A percentile compares a stretch with the other conserved stretches of the same genome.
phyloP scores from a whole-genome alignment of 352 stramenopile species.

The Phytophthora podocarpi region DNA sequence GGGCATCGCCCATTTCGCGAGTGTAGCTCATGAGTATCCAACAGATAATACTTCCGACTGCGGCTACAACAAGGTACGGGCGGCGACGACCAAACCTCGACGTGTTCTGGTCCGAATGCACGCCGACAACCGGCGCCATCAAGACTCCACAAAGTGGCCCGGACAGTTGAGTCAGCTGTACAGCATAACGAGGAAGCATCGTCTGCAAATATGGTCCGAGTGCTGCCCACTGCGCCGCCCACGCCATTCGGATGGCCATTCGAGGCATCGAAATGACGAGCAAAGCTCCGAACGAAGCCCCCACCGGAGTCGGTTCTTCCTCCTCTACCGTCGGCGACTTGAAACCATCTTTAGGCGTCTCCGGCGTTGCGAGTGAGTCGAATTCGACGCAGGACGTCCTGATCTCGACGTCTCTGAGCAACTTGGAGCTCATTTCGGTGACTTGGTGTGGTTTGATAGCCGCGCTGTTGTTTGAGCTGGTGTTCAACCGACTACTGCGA shows the following conservation, averaged over 20 bases:
- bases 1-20: slow-evolving; percentile 44
- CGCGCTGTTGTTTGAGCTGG: no score
- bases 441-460: background rate
- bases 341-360: slow-evolving; percentile 32
- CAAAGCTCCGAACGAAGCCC: slow-evolving; percentile 38
- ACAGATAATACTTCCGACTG: slow-evolving; percentile 40
- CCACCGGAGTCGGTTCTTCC: background rate
- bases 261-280: slow-evolving; percentile 57
- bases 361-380: slow-evolving; percentile 26
- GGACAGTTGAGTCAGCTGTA: slow-evolving; percentile 61
- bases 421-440: slow-evolving; percentile 14
- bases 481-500: no score
- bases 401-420: slow-evolving; percentile 14
- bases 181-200: slow-evolving; percentile 47
- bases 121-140: slow-evolving; percentile 53
- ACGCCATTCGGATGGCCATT: slow-evolving; percentile 67
- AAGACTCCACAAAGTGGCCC: slow-evolving; percentile 55
- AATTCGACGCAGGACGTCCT: slow-evolving; percentile 20
- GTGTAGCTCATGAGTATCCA: slow-evolving; percentile 59
- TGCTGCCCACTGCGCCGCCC: slow-evolving; percentile 61
- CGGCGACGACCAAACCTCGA: slow-evolving; percentile 44
- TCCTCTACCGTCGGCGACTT: slow-evolving; percentile 33
- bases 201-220: slow-evolving; percentile 61
- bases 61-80: slow-evolving; percentile 45
- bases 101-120: slow-evolving; percentile 42